phyloP scores from a whole-genome alignment of 1,284 basidiomycete genomes.

The Dichomitus squalens region DNA sequence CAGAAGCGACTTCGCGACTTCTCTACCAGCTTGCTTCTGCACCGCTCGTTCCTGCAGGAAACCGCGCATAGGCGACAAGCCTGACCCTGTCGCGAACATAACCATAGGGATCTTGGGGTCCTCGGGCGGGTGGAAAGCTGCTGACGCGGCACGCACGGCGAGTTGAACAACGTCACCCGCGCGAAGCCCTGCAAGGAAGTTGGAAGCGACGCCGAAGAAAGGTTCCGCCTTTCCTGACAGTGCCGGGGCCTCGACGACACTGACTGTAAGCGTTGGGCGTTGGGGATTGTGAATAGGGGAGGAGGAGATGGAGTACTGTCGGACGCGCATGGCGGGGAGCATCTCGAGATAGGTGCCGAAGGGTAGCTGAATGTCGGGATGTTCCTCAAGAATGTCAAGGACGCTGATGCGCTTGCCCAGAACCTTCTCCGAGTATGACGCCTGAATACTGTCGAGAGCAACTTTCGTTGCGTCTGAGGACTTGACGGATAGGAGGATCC shows the following conservation, averaged over 20 bases:
- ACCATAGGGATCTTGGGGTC: slow-evolving; percentile 47
- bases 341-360: slow-evolving; percentile 44
- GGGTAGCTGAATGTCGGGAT: slow-evolving; percentile 42
- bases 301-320: slow-evolving; percentile 58
- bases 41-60: slow-evolving; percentile 56
- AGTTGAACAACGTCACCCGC: slow-evolving; percentile 48
- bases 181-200: slow-evolving; percentile 45
- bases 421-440: slow-evolving; percentile 40
- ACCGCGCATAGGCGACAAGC: slow-evolving; percentile 54
- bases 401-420: slow-evolving; percentile 44
- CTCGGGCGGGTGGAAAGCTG: slow-evolving; percentile 49
- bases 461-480: slow-evolving; percentile 22
- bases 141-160: slow-evolving; percentile 44
- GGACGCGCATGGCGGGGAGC: slow-evolving; percentile 51
- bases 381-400: slow-evolving; percentile 47
- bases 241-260: slow-evolving; percentile 43
- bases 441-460: slow-evolving; percentile 32
- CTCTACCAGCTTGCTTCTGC: slow-evolving; percentile 47
- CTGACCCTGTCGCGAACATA: slow-evolving; percentile 53
- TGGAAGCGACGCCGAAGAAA: slow-evolving; percentile 53
- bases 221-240: slow-evolving; percentile 36
- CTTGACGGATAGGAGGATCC: slow-evolving; percentile 16
- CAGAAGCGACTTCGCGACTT: slow-evolving; percentile 45
- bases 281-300: slow-evolving; percentile 50
- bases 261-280: slow-evolving; percentile 48